Conservation (phyloP, 148 eudicot species). For the Nepenthes mirabilis region DNA sequence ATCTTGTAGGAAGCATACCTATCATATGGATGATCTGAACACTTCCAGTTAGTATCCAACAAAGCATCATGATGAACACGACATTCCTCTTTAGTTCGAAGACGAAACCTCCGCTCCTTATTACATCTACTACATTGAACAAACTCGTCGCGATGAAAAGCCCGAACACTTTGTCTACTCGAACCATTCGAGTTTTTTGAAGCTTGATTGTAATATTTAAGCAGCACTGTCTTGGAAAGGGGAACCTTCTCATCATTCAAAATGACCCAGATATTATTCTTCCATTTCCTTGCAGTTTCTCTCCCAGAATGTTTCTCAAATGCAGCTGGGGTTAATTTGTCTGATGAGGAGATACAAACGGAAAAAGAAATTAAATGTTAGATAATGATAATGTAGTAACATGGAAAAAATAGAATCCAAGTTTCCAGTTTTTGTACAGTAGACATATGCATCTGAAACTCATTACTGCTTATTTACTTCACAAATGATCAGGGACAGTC, state of each 20-base stretch:
- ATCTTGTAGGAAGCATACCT: constrained; percentile 23
- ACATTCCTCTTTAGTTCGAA: constrained; percentile 52
- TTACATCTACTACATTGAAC: constrained; percentile 39
- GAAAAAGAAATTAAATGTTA: neutral
- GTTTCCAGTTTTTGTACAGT: too few species aligned
- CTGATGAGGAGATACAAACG: constrained; percentile 8
- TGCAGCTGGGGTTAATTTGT: constrained; percentile 54
- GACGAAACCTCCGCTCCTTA: constrained; percentile 57
- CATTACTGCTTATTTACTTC: too few species aligned
- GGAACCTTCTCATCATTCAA: constrained; percentile 61
- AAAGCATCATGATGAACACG: constrained; percentile 54
- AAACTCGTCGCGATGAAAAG: constrained; percentile 69
- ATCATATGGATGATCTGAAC: constrained; percentile 52
- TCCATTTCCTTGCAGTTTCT: constrained; percentile 63
- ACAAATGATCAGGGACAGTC: too few species aligned
- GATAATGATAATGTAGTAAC: too few species aligned
- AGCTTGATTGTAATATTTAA: constrained; percentile 45
- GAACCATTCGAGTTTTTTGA: constrained; percentile 25
- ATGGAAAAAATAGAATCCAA: too few species aligned
- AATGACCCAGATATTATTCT: constrained; percentile 55
- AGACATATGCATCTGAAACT: too few species aligned
- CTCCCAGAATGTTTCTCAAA: constrained; percentile 73
- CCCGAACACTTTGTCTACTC: constrained; percentile 18
- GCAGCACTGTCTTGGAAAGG: constrained; percentile 41
- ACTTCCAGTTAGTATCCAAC: constrained; percentile 42